Evolutionary conservation across 2,329 filamentous ascomycete genomes (phyloP).

Genomic region (Microsporum canis): DNA sequence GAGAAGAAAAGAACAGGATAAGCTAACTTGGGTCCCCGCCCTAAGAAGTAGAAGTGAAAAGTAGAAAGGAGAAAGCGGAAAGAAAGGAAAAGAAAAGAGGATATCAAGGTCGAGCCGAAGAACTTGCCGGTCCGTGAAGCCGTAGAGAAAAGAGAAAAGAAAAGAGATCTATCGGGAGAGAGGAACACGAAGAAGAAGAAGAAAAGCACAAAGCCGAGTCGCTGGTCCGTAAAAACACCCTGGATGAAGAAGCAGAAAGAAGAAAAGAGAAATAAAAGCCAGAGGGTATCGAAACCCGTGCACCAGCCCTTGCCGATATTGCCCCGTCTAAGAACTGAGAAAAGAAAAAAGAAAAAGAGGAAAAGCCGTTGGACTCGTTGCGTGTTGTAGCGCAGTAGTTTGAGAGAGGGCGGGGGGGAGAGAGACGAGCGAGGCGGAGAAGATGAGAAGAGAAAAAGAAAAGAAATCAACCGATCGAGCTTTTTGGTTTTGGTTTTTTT

Average conservation of each 20-base stretch:
- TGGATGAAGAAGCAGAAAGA: slow-evolving; percentile 5
- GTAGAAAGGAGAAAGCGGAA: background rate
- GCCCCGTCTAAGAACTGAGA: slow-evolving; percentile 14
- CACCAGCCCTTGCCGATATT: slow-evolving; percentile 5
- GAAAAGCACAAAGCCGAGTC: slow-evolving; percentile 7
- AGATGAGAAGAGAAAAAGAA: background rate
- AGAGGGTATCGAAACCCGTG: slow-evolving; percentile 13
- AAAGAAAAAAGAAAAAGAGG: slow-evolving; percentile 12
- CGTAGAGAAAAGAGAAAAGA: background rate
- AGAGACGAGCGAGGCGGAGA: background rate
- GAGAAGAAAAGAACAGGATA: background rate
- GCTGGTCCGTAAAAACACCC: background rate
- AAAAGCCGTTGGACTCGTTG: slow-evolving; percentile 3
- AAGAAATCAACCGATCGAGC: background rate
- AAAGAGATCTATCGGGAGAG: background rate
- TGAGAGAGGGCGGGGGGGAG: background rate
- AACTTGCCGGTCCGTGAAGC: slow-evolving; percentile 2
- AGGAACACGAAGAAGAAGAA: background rate
- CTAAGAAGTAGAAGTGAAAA: background rate
- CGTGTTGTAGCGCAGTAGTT: background rate
- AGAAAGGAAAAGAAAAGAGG: background rate
- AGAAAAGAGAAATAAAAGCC: slow-evolving; percentile 3
- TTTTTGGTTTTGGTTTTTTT: too few species aligned
- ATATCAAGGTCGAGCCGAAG: background rate
- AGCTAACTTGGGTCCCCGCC: background rate